These are phyloP conservation scores for Schwanniomyces yamadae DNA, from an alignment of 805 yeast genomes.

Conservation along the genomic window DNA sequence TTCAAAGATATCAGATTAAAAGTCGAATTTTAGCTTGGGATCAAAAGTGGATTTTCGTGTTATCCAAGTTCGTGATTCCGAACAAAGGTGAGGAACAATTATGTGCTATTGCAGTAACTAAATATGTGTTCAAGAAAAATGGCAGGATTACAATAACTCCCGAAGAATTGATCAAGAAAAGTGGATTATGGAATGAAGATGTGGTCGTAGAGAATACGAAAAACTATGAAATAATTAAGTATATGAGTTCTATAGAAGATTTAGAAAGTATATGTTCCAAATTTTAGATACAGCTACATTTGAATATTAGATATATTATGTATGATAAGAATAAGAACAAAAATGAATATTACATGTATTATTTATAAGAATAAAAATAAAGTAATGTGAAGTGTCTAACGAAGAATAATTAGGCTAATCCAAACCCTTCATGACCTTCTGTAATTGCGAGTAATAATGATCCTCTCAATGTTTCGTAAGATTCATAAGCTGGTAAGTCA, in stretches of 20 bases:
- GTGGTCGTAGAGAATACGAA: slow-evolving; percentile 41
- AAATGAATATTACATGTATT: background rate
- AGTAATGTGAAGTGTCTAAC: background rate
- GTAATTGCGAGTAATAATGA: slow-evolving; percentile 80
- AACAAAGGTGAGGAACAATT: slow-evolving; percentile 20
- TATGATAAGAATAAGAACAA: background rate
- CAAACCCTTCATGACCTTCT: slow-evolving; percentile 96
- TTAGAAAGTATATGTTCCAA: slow-evolving; percentile 23
- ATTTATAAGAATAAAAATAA: background rate
- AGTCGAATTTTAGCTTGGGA: slow-evolving; percentile 79
- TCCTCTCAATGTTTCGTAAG: slow-evolving; percentile 81
- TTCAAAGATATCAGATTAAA: slow-evolving; percentile 52
- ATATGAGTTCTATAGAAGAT: slow-evolving; percentile 33
- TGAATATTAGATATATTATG: background rate
- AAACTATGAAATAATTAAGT: slow-evolving; percentile 40
- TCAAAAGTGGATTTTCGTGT: slow-evolving; percentile 76
- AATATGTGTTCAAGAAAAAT: slow-evolving; percentile 72
- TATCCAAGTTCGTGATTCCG: slow-evolving; percentile 57
- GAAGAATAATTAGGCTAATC: slow-evolving; percentile 66
- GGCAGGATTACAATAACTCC: slow-evolving; percentile 78
- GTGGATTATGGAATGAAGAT: slow-evolving; percentile 56
- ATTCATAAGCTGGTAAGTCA: slow-evolving; percentile 88
- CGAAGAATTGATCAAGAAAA: slow-evolving; percentile 50
- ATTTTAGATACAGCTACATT: background rate
- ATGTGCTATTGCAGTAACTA: slow-evolving; percentile 66